Percentiles rank a stretch among this genome's conserved stretches.
Conservation (phyloP, 345 rosid species). For the Brassica incana region DNA sequence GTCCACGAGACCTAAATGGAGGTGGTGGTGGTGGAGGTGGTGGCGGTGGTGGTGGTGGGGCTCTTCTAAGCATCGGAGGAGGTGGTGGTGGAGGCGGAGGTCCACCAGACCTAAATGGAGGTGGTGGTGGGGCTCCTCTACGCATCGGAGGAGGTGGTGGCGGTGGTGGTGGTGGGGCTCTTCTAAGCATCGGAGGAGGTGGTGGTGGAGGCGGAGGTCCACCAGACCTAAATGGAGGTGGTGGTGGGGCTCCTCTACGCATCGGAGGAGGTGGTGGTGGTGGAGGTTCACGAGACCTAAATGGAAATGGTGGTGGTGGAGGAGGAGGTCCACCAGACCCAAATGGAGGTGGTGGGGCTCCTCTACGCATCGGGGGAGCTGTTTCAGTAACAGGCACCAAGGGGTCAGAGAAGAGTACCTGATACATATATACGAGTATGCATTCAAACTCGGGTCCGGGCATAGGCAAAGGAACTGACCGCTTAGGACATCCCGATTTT, state of each 20-base stretch:
- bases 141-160: slow-evolving; percentile 33
- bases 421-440: slow-evolving; percentile 42
- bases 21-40: slow-evolving; percentile 46
- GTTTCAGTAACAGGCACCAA: not conserved
- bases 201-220: slow-evolving; percentile 39
- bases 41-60: not conserved
- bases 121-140: slow-evolving; percentile 31
- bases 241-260: slow-evolving; percentile 22
- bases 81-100: slow-evolving; percentile 39
- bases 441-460: slow-evolving; percentile 48
- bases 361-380: not conserved
- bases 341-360: slow-evolving; percentile 11
- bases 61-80: slow-evolving; percentile 26
- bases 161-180: not conserved
- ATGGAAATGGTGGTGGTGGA: slow-evolving; percentile 38
- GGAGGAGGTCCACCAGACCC: not conserved
- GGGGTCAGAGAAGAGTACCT: not conserved
- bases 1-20: slow-evolving; percentile 31
- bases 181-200: slow-evolving; percentile 30
- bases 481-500: too few relatives aligned
- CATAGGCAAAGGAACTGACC: too few relatives aligned
- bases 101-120: slow-evolving; percentile 27
- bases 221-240: slow-evolving; percentile 28
- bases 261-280: slow-evolving; percentile 42
- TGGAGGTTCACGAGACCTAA: slow-evolving; percentile 28